These are phyloP conservation scores for Suillus cothurnatus DNA, from an alignment of 768 basidiomycete species.

Conservation along the genomic window DNA sequence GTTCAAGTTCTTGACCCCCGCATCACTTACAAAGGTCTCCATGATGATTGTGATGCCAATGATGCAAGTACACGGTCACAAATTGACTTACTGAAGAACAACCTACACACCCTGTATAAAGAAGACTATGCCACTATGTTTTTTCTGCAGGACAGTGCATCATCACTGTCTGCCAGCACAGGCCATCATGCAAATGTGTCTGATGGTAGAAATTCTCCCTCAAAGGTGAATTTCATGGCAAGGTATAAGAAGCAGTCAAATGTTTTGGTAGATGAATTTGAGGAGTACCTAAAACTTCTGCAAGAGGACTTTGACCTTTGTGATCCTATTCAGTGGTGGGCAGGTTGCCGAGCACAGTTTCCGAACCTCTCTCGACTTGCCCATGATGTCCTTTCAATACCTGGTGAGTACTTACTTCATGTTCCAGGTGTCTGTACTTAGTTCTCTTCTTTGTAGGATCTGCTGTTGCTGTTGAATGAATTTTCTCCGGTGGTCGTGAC, in stretches of 20 bases:
- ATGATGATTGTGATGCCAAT: neutral
- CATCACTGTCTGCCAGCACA: too few relatives aligned
- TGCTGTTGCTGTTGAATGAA: neutral
- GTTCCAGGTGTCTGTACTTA: constrained; percentile 1
- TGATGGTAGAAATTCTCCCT: neutral
- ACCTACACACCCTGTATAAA: neutral
- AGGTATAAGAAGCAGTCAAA: neutral
- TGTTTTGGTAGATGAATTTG: neutral
- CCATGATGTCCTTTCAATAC: neutral
- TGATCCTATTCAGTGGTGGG: neutral
- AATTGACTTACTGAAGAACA: neutral
- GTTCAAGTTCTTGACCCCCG: neutral
- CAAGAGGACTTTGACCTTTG: neutral
- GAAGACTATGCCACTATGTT: too few relatives aligned
- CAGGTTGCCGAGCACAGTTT: neutral
- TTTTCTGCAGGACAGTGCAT: too few relatives aligned
- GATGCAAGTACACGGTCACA: neutral
- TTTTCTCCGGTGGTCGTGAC: neutral
- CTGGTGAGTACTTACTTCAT: neutral
- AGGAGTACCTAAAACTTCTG: neutral
- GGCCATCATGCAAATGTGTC: too few relatives aligned
- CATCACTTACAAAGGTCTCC: neutral
- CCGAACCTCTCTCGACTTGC: neutral
- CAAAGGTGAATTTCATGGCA: neutral
- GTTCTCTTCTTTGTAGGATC: neutral